phyloP scores from a whole-genome alignment of 2,329 filamentous ascomycete species.

The Metarhizium humberi region DNA sequence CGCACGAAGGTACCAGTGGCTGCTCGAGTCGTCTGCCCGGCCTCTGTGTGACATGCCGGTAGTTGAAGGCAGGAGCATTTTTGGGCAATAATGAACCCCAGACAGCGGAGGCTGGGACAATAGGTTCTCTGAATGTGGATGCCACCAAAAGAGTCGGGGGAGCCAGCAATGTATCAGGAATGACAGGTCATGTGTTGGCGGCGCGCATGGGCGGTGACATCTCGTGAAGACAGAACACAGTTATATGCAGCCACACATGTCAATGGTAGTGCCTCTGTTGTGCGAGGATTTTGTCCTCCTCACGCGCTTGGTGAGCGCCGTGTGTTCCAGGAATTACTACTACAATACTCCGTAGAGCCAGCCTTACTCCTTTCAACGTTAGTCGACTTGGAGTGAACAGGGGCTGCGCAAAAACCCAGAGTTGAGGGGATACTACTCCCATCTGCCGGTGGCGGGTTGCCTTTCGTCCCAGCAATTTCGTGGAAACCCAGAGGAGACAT shows the following conservation, averaged over 20 bases:
- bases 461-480: too few species aligned
- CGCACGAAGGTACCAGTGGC: neutral
- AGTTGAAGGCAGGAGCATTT: neutral
- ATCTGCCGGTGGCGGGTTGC: too few species aligned
- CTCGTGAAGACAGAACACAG: neutral
- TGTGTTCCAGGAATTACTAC: too few species aligned
- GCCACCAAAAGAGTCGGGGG: neutral
- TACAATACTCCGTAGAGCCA: too few species aligned
- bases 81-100: neutral
- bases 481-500: too few species aligned
- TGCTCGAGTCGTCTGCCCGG: neutral
- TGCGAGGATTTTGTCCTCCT: too few species aligned
- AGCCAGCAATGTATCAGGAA: neutral
- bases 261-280: too few species aligned
- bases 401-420: too few species aligned
- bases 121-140: neutral
- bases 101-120: neutral
- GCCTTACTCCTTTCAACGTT: too few species aligned
- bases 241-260: neutral
- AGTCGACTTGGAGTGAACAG: too few species aligned
- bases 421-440: too few species aligned
- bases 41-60: neutral
- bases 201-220: neutral
- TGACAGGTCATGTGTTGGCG: conserved; percentile 3
- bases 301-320: too few species aligned